A percentile compares a stretch with the other conserved stretches of the same genome.
phyloP scores from a whole-genome alignment of 805 yeast genomes.

The Candida awuae region DNA sequence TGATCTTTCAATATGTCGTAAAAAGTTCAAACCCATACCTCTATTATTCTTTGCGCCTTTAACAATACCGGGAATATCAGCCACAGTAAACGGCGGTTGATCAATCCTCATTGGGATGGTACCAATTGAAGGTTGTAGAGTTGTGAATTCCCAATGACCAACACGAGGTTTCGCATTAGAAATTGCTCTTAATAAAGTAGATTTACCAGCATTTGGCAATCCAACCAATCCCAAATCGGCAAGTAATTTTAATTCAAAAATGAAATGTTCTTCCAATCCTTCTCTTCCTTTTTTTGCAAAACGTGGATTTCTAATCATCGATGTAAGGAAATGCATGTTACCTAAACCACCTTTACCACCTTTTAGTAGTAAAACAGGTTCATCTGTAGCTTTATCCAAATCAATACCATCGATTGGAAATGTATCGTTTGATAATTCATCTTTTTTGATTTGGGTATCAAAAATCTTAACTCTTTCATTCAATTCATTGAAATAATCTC shows the following conservation, averaged over 20 bases:
- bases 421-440: constrained; percentile 55
- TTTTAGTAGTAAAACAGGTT: constrained; percentile 59
- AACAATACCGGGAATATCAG: constrained; percentile 95
- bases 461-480: constrained; percentile 55
- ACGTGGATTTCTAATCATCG: constrained; percentile 79
- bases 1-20: constrained; percentile 88
- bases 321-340: constrained; percentile 87
- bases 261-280: constrained; percentile 56
- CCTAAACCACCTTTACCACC: constrained; percentile 97
- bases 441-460: constrained; percentile 49
- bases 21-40: constrained; percentile 91
- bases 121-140: constrained; percentile 86
- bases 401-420: constrained; percentile 84
- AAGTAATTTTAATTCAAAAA: constrained; percentile 76
- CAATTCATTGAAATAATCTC: constrained; percentile 59
- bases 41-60: constrained; percentile 76
- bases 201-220: constrained; percentile 93
- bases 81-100: constrained; percentile 74
- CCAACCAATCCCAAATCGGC: constrained; percentile 96
- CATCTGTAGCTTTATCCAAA: constrained; percentile 47
- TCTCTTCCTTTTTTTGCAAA: constrained; percentile 76
- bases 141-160: constrained; percentile 97
- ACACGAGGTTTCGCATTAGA: constrained; percentile 84
- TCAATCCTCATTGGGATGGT: constrained; percentile 65
- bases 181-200: constrained; percentile 78